Percentiles rank a stretch among this genome's conserved stretches.
These are phyloP conservation scores for Fusarium sp. DNA, from an alignment of 2,329 filamentous ascomycete genomes.

Conservation along the genomic window DNA sequence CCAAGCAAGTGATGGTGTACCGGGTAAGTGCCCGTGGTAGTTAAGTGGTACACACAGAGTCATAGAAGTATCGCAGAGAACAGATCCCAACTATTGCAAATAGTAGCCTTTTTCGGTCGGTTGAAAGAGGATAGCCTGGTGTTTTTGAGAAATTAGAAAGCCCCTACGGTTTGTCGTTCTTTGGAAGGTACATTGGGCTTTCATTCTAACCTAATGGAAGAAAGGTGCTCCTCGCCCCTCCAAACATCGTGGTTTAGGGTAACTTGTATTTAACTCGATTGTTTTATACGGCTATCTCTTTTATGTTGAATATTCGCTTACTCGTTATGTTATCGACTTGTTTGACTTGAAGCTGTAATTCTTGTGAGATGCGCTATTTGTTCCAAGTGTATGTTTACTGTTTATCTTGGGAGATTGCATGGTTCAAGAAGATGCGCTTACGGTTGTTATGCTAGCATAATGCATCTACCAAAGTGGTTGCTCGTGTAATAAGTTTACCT, in stretches of 20 bases:
- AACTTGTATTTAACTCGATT: neutral
- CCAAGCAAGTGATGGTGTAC: neutral
- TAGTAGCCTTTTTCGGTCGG: neutral
- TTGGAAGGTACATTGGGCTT: neutral
- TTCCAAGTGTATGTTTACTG: neutral
- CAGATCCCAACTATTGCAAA: neutral
- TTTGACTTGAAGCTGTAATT: too few species aligned
- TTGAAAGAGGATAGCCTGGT: neutral
- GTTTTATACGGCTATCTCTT: neutral
- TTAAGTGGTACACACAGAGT: neutral
- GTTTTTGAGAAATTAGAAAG: too few species aligned
- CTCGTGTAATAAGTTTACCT: neutral
- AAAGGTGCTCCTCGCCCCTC: neutral
- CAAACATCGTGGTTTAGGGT: neutral
- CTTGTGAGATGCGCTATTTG: too few species aligned
- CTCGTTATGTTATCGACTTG: too few species aligned
- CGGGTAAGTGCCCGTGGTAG: neutral
- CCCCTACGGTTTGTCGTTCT: neutral
- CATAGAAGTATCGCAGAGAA: neutral
- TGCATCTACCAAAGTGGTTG: neutral
- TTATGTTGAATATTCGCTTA: neutral
- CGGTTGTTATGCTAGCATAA: too few species aligned
- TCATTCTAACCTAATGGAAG: neutral
- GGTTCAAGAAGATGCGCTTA: neutral
- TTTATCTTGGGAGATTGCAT: too few species aligned